Percentiles rank a stretch among this genome's conserved stretches.
Conservation (phyloP, 2,329 filamentous ascomycete species). For the Venturia effusa region DNA sequence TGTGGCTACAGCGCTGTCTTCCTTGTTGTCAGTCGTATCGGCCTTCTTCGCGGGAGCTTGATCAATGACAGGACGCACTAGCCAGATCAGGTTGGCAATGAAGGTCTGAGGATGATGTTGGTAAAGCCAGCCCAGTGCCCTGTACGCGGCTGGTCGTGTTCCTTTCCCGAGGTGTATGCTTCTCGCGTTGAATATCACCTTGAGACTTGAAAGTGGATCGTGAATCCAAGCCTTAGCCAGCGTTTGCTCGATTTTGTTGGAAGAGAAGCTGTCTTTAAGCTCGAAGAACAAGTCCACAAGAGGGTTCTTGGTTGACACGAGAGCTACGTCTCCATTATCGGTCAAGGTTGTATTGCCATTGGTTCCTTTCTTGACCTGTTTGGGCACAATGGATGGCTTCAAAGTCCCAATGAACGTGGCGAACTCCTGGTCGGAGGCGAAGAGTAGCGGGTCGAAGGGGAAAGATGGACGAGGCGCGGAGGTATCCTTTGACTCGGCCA, state of each 20-base stretch:
- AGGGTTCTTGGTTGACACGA: constrained; percentile 33
- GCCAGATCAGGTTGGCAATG: constrained; percentile 42
- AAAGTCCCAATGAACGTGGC: constrained; percentile 1
- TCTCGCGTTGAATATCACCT: constrained; percentile 49
- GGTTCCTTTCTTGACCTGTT: constrained; percentile 14
- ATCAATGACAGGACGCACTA: constrained; percentile 43
- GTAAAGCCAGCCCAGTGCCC: constrained; percentile 45
- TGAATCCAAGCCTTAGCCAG: constrained; percentile 40
- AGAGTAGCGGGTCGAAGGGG: neutral
- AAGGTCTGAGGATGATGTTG: constrained; percentile 45
- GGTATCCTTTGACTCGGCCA: neutral
- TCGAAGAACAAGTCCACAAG: constrained; percentile 47
- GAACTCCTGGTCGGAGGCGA: constrained; percentile 8
- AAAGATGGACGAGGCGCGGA: neutral
- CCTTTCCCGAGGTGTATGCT: constrained; percentile 52
- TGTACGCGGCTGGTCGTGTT: constrained; percentile 39
- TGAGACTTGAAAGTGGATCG: constrained; percentile 40
- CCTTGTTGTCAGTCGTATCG: constrained; percentile 22
- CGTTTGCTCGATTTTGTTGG: constrained; percentile 27
- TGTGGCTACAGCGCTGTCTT: constrained; percentile 21
- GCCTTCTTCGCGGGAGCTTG: constrained; percentile 24
- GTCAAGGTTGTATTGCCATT: constrained; percentile 39
- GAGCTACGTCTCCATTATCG: constrained; percentile 40
- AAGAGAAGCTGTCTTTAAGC: constrained; percentile 32
- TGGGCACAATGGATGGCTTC: constrained; percentile 14